Evolutionary conservation across 805 yeast genomes (phyloP), one percentile per base, ranked within the genome.

Genomic region (Candida ovalis): DNA sequence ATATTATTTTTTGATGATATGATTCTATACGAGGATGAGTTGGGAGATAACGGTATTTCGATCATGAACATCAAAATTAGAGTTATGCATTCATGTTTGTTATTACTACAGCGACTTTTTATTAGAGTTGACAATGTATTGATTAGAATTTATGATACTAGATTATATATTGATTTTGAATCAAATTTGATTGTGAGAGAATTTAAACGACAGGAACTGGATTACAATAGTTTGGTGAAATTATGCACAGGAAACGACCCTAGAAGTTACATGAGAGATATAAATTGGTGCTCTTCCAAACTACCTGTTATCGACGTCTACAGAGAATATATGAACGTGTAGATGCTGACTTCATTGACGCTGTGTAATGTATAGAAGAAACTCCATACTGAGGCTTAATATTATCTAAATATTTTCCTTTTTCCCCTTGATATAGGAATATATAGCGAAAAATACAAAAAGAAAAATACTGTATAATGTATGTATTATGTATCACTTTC

Each of bases 1-100:
- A 94, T 94, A 40, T 62, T 89, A 46, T 90, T 88, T 64, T 94
- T 81, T 61, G 97, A 90, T 62, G 97, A 92, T 58, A 80, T 89
- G 72, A 80, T 88, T 6, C 70, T 94, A 28, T 94, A 80, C 63
- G 99, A 94, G 63, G 99, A 94, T 61, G 99, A 94, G 64, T 72
- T 94, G 47, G 98, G 96, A 3, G 99, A 94, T 64, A 94, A 92
- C 64, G 99, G 99, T 7, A 86, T 89, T 17, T 80, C 95, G 0
- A 77, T 88, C 46, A 68, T 88, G 46, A 81, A 82, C 45, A 82
- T 84, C 32, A 91, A 91, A 65, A 78, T 94, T 19, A 71, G 99
- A 52, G 97, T 90, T 3, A 94, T 94, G 97, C 82, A 82, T 6
- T 78, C 83, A 44, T 79, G 96, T 51, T 62, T 94, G 54, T 69